phyloP scores from a whole-genome alignment of 2,329 filamentous ascomycete species.

The Trichoderma afroharzianum region DNA sequence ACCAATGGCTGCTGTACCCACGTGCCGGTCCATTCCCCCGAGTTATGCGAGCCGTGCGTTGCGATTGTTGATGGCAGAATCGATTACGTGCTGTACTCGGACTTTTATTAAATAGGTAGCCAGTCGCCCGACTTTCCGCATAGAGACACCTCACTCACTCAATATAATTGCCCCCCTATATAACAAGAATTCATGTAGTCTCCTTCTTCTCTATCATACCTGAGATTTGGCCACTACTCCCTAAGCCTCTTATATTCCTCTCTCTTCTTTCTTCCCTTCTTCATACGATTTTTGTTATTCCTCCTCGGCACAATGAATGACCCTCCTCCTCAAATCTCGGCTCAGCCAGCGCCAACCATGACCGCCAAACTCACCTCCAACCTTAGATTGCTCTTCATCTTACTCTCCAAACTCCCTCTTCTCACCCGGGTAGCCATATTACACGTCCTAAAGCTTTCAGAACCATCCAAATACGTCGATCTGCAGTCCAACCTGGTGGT shows the following conservation, averaged over 20 bases:
- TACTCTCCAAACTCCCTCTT: conserved; percentile 58
- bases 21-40: not conserved
- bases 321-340: not conserved
- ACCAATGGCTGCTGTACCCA: not conserved
- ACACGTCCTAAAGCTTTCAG: conserved; percentile 65
- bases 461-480: conserved; percentile 73
- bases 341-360: not conserved
- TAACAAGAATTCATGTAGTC: not conserved
- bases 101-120: not conserved
- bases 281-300: not conserved
- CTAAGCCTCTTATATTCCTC: not conserved
- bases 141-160: not conserved
- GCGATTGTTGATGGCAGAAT: not conserved
- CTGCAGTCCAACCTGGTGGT: conserved; percentile 71
- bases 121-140: not conserved
- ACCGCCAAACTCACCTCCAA: not conserved
- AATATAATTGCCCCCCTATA: not conserved
- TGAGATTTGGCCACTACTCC: not conserved
- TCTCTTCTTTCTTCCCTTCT: not conserved
- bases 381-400: conserved; percentile 23
- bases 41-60: not conserved
- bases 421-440: conserved; percentile 58
- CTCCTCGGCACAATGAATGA: not conserved
- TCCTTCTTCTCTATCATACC: not conserved
- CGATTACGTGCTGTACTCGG: not conserved